Base-by-base conservation (phyloP, 148 eudicot genomes). In the Hydrangea macrophylla region DNA sequence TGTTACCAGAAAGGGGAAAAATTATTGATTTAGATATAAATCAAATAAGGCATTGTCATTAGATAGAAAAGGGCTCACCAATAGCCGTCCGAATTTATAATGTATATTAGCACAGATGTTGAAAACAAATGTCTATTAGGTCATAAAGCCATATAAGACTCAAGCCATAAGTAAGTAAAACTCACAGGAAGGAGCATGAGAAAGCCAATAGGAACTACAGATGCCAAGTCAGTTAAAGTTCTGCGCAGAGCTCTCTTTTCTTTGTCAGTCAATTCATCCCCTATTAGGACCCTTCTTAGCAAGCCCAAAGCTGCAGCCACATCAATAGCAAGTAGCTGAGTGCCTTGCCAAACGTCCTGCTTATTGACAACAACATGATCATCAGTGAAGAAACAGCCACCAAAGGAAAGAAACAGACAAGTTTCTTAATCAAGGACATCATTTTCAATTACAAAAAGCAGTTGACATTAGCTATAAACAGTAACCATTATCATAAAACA, bases 121-220 rank as follows among this genome's bases (percentile, higher is more conserved):
- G 7, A 48, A 48, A 37, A 54, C 27, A 37, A 56, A 33, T 1
- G 13, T 32, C 55, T 24, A 23, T 1, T 42, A 56, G 17, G 17
- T 36, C 31, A 26, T 8, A 6, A 55, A 27, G 33, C 15, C 26
- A 26, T 20, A 37, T n/a, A 15, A 39, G 17, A 68, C 12, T 37
- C 36, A 7, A 18, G 12, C 56, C n/a, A 24, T 31, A 68, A 67
- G 56, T 40, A 59, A 57, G 23, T 9, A 73, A 54, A 60, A 84
- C 97, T 89, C 73, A 91, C 99, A 61, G 99, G 99, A 76, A 95
- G 93, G 40, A 95, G 99, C 99, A 95, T 95, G 68, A 95, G 94
- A 84, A 89, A 64, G 76, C 99, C 99, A 71, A 95, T 91, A 44
- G 99, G 99, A 75, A 91, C 72, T 62, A 95, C 97, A 67, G 97